phyloP scores from a whole-genome alignment of 805 yeast species.

The Starmerella powellii region DNA sequence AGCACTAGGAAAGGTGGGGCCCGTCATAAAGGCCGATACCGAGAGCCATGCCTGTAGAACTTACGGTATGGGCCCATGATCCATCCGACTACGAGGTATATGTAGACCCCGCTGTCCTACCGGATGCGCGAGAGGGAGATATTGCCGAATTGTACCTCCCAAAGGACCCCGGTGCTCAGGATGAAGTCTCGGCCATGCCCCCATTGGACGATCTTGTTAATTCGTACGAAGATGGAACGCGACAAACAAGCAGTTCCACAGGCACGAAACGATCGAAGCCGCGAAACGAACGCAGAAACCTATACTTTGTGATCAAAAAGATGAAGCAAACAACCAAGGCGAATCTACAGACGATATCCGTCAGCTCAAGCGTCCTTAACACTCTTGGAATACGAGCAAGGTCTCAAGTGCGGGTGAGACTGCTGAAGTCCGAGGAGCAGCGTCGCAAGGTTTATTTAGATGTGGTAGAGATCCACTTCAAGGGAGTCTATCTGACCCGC shows the following conservation, averaged over 20 bases:
- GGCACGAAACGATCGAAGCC: neutral
- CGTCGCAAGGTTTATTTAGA: slow-evolving; percentile 47
- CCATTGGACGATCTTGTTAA: too few relatives aligned
- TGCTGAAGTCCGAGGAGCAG: slow-evolving; percentile 27
- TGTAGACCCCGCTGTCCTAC: slow-evolving; percentile 46
- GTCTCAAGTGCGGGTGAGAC: slow-evolving; percentile 48
- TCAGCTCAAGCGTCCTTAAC: slow-evolving; percentile 17
- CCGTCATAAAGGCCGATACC: too few relatives aligned
- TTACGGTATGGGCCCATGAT: slow-evolving; percentile 49
- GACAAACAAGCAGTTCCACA: too few relatives aligned
- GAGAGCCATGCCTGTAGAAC: slow-evolving; percentile 1
- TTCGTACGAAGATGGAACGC: too few relatives aligned
- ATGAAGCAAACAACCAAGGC: slow-evolving; percentile 10
- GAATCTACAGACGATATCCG: slow-evolving; percentile 11
- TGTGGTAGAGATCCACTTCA: slow-evolving; percentile 65
- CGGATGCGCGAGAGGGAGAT: slow-evolving; percentile 62
- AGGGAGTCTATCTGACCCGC: slow-evolving; percentile 68
- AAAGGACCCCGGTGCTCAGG: slow-evolving; percentile 14
- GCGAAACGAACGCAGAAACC: slow-evolving; percentile 12
- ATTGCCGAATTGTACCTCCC: slow-evolving; percentile 43
- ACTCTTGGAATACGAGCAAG: slow-evolving; percentile 53
- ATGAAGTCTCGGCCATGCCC: neutral
- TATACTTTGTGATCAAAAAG: slow-evolving; percentile 23
- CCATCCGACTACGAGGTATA: slow-evolving; percentile 48
- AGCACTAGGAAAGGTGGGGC: too few relatives aligned